Evolutionary conservation across 306 rosid species (phyloP).

Genomic region (Pterocarpus santalinus): DNA sequence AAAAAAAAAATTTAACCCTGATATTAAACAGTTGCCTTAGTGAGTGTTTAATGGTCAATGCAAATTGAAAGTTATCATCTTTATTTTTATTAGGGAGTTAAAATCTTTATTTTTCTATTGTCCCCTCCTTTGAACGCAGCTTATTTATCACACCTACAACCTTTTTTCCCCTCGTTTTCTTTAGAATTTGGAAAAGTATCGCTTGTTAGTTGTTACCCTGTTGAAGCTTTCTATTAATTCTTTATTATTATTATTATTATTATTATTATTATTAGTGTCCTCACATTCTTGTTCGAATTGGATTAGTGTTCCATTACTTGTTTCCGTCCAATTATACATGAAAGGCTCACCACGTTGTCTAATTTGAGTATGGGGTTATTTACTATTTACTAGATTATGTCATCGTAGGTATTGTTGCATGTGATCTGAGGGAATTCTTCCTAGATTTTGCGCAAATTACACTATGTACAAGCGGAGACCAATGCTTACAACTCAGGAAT

Average conservation of each 20-base stretch:
- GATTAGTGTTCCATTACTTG: conserved; percentile 1
- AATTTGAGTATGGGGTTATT: conserved; percentile 28
- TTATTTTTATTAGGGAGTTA: background rate
- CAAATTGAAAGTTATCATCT: background rate
- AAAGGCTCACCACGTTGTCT: conserved; percentile 3
- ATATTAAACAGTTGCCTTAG: background rate
- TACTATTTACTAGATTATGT: conserved; percentile 16
- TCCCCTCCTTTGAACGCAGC: background rate
- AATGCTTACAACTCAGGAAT: conserved; percentile 33
- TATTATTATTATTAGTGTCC: conserved; percentile 3
- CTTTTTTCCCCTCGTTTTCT: background rate
- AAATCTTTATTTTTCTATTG: background rate
- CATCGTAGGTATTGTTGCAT: conserved; percentile 33
- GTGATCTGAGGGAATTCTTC: conserved; percentile 37
- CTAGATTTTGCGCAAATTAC: conserved; percentile 28
- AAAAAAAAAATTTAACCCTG: background rate
- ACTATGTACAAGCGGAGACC: conserved; percentile 17
- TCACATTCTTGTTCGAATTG: conserved; percentile 20
- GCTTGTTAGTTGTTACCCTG: background rate
- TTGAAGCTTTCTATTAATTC: conserved; percentile 19
- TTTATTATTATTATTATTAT: background rate
- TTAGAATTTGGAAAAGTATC: conserved; percentile 12
- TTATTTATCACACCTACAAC: conserved; percentile 5
- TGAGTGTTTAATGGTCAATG: conserved; percentile 22
- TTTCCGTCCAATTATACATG: conserved; percentile 4